Conservation (phyloP, 208 protist species). For the Trypanosoma boissoni region DNA sequence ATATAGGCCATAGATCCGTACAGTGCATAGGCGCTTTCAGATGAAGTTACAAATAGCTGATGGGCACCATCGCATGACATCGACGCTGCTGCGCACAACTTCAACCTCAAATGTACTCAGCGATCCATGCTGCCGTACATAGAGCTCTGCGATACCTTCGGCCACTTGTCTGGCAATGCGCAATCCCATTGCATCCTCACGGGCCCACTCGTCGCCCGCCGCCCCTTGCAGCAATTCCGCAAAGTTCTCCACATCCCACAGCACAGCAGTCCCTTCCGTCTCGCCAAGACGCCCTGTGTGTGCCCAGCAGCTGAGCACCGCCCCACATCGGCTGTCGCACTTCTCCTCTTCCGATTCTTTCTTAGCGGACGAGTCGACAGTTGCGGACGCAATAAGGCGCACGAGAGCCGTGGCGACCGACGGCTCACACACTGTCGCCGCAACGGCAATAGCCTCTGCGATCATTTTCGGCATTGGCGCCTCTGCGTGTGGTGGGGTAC, state of each 20-base stretch:
- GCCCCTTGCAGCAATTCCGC: conserved; percentile 36
- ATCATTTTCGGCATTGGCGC: conserved; percentile 25
- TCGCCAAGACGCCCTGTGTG: conserved; percentile 14
- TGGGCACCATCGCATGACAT: conserved; percentile 12
- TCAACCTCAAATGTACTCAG: conserved; percentile 19
- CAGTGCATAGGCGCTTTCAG: not conserved
- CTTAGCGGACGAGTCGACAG: no score
- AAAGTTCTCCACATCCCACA: conserved; percentile 34
- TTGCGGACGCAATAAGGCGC: conserved; percentile 31
- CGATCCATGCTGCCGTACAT: no score
- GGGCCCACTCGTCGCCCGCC: not conserved
- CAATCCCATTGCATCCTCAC: not conserved
- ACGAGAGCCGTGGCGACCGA: conserved; percentile 25
- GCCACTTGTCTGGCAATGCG: not conserved
- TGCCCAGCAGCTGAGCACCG: conserved; percentile 15
- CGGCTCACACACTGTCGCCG: conserved; percentile 35
- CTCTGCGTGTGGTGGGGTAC: conserved; percentile 29
- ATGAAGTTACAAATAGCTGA: conserved; percentile 2
- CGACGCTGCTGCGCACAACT: not conserved
- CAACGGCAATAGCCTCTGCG: conserved; percentile 27
- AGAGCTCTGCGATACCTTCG: no score
- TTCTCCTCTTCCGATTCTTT: no score
- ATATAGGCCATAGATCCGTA: no score
- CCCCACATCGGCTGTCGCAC: not conserved
- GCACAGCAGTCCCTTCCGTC: not conserved